Percentiles rank a stretch among this genome's conserved stretches.
These are phyloP conservation scores for Silene coronaria DNA, from an alignment of 179 eudicot genomes.

Conservation along the genomic window DNA sequence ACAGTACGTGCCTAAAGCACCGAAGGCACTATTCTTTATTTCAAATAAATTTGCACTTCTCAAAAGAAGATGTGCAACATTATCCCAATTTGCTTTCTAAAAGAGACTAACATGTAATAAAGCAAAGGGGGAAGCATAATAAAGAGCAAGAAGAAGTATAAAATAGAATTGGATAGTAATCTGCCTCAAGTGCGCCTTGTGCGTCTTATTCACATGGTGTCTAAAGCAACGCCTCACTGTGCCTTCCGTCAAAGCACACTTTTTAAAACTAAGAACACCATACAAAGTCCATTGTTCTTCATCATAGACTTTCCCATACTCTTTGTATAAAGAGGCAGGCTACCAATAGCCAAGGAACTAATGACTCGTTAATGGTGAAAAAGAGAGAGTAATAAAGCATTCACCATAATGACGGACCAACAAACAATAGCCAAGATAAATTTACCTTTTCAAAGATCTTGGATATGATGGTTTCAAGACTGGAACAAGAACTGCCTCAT, in stretches of 20 bases:
- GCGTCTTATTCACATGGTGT: not conserved
- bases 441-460: slow-evolving; percentile 79
- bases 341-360: not conserved
- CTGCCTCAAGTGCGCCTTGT: not conserved
- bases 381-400: not conserved
- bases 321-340: not conserved
- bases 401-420: slow-evolving; percentile 2
- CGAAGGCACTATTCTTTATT: not conserved
- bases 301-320: not conserved
- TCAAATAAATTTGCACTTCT: not conserved
- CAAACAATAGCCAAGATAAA: not conserved
- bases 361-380: not conserved
- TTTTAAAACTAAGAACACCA: not conserved
- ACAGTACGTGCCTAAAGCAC: not conserved
- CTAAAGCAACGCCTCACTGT: not conserved
- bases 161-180: not conserved
- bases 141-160: not conserved
- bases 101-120: not conserved
- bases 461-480: slow-evolving; percentile 73
- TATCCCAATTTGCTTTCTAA: not conserved
- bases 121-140: not conserved
- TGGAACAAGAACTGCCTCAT: slow-evolving; percentile 90
- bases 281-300: not conserved
- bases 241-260: not conserved
- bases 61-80: not conserved